Base-by-base conservation (phyloP, 768 basidiomycete species). In the Lactarius hatsudake region DNA sequence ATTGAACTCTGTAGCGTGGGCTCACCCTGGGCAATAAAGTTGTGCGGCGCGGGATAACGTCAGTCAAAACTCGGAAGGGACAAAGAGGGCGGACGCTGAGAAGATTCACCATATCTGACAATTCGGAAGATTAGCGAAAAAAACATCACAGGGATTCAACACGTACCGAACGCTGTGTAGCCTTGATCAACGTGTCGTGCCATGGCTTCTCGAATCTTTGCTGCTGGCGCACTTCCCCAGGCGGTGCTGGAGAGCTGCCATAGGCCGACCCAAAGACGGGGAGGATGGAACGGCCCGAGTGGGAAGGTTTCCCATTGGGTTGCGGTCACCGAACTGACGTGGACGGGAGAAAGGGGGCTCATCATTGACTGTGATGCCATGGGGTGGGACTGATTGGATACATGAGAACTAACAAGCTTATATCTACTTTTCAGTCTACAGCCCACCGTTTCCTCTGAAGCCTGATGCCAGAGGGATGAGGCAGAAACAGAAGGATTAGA, bases 241-340 rank as follows among this genome's bases (percentile, higher is more conserved):
- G 91, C 91, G 60, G 87, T 89, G 73, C 89, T 89, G 13, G 92
- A 92, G 43, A 94, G 83, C 69, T 94, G 93, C 92, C 92, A 94
- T 3, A 94, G 82, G 12, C 91, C 91, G 8, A 82, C 84, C 87
- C 89, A 91, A 62, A 93, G 73, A 63, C 91, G 84, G 42, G 91
- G 87, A 23, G 81, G 81, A 28, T 73, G 72, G 71, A 85, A 82
- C 5, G 84, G 83, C 18, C 89, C 89, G 28, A 90, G 80, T 26
- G 73, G 75, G 69, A 85, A 85, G 0, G 81, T 82, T 75, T 88
- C 69, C 32, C 62, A 64, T 17, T 2, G 56, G 34, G 43, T 63
- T 48, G 32, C 32, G 18, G 13, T 9, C 10, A 38, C 36, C 36
- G 36, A 9, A 8, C 4, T 3, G 26, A 15, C 36, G 40, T 34